Evolutionary conservation across 1,284 basidiomycete species (phyloP), one percentile per base, ranked within the genome.

Genomic region (Heterobasidion irregulare): DNA sequence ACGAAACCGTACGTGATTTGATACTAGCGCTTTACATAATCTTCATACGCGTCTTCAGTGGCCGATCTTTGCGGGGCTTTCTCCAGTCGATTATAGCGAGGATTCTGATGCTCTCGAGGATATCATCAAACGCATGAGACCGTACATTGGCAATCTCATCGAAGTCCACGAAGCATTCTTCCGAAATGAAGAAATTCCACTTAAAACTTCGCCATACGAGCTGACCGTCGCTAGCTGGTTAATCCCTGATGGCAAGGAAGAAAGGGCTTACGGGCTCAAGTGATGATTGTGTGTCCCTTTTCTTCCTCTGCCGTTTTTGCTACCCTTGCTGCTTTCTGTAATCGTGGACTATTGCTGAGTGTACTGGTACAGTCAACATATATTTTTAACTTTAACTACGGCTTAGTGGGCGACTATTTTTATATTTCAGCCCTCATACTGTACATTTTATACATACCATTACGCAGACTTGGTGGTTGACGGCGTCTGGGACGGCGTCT

Each of bases 81-180:
- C 67, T 19, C 71, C 78, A 7, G 65, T 65, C 1, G 73, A 80
- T 57, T 64, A 81, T 13, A 62, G 57, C 34, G 67, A 72, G 35
- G 72, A 82, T 59, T 54, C 54, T 0, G 64, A 60, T n/a, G 70
- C 72, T 36, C 70, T 74, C 34, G 57, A 59, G 8, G 65, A 60
- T 36, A 72, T 84, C 52, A 63, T 65, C 16, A 59, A 64, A 8
- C 72, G 72, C 38, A 61, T 84, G 13, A 59, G 65, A 33, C 72
- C 71, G 8, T 61, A 83, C 19, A 60, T 82, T 18, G 79, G 78
- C 5, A 72, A 76, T 43, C 60, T 76, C 1, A 47, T 66, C 1
- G 52, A 62, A 1, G 57, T 61, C 4, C 58, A 57, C 16, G 55
- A 61, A 15, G 46, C 44, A 6, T 43, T 53, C 8, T 43, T 36